A percentile compares a stretch with the other conserved stretches of the same genome.
Evolutionary conservation across 257 asterid species (phyloP).

Genomic region (Primulina huaijiensis): DNA sequence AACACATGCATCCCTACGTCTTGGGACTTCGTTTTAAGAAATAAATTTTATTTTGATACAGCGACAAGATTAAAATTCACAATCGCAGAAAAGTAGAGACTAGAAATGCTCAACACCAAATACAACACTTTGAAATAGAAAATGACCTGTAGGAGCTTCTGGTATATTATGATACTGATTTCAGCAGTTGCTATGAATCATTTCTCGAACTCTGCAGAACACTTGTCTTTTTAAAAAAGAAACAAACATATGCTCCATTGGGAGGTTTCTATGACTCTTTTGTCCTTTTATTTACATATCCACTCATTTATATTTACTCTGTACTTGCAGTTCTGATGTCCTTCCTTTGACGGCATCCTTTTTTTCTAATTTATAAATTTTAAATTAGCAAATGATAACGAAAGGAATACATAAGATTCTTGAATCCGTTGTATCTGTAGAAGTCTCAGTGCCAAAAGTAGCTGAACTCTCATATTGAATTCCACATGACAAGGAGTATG

Average conservation of each 20-base stretch:
- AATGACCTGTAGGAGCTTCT: background rate
- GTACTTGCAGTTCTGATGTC: background rate
- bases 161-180: background rate
- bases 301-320: background rate
- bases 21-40: too few relatives aligned
- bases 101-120: background rate
- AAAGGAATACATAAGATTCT: background rate
- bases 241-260: background rate
- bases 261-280: background rate
- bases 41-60: background rate
- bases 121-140: background rate
- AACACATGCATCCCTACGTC: background rate
- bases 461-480: constrained; percentile 3
- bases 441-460: background rate
- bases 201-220: background rate
- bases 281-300: background rate
- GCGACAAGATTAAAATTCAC: background rate
- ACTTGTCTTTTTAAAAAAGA: background rate
- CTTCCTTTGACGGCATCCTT: background rate
- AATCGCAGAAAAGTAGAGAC: background rate
- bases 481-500: background rate
- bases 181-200: background rate
- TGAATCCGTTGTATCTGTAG: background rate
- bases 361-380: background rate
- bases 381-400: background rate